Base-by-base conservation (phyloP, 306 rosid species). In the Quillaja saponaria region DNA sequence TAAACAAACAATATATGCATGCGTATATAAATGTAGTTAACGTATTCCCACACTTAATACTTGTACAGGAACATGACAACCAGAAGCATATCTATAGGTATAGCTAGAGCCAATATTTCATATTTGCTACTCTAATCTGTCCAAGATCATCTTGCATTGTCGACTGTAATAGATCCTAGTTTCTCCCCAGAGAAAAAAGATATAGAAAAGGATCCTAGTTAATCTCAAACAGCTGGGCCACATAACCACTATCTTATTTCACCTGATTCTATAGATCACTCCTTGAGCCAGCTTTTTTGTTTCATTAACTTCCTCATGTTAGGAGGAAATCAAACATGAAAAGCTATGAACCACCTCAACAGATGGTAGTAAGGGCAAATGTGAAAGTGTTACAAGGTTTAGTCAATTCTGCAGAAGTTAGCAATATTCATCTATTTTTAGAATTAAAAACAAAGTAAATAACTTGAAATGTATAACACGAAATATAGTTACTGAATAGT, bases 241-340 rank as follows among this genome's bases (percentile, higher is more conserved):
- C 10, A 4, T 63, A 49, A 35, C 38, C 38, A 19, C 44, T 34
- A 47, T 8, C 25, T 34, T 63, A 49, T 13, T 1, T 19, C 38
- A 10, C 20, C 58, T 8, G 41, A 49, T 35, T 25, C 31, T 25
- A 25, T 25, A 25, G 2, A 25, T 25, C 31, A 25, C 31, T 25
- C 48, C 45, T 50, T 34, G 18, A 56, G 48, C 55, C 21, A 57
- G 45, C n/a, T 12, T 20, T n/a, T 55, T 28, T 40, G 9, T 16
- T 44, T 44, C 18, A 66, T 3, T 35, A 39, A 45, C 18, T 41
- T 65, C 58, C 42, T 21, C 59, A 58, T 7, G 25, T 38, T 49
- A 57, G 7, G 63, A 28, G 57, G 20, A 49, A 37, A 49, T 10
- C 25, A 68, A 49, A 33, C 28, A 4, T 4, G 31, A 38, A 7